Conservation (phyloP, 2,329 filamentous ascomycete genomes). For the Hymenotorrendiella dingleyae region DNA sequence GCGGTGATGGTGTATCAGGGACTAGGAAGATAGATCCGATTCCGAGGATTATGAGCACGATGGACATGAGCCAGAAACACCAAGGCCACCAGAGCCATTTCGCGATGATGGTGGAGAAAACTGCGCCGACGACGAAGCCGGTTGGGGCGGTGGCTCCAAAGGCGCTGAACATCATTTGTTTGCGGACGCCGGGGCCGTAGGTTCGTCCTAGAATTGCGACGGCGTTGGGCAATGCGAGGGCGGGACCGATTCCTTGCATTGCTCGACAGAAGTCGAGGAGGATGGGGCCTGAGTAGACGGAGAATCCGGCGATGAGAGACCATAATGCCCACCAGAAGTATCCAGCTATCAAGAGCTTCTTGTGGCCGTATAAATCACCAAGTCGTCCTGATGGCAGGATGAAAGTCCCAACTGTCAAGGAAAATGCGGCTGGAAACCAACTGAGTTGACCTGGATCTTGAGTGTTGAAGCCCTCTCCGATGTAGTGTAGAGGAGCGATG, state of each 20-base stretch:
- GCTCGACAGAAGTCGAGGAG: conserved; percentile 44
- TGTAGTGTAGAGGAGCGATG: conserved; percentile 41
- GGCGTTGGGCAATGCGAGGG: conserved; percentile 44
- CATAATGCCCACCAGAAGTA: conserved; percentile 32
- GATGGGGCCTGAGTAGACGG: conserved; percentile 8
- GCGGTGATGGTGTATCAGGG: conserved; percentile 29
- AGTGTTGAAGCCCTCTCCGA: conserved; percentile 40
- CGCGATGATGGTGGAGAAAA: conserved; percentile 36
- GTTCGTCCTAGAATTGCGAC: conserved; percentile 43
- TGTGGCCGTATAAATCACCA: conserved; percentile 47
- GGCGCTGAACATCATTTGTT: conserved; percentile 39
- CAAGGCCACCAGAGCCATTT: conserved; percentile 44
- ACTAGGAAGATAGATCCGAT: conserved; percentile 34
- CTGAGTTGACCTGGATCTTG: conserved; percentile 39
- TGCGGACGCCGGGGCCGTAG: conserved; percentile 39
- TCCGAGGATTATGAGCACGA: conserved; percentile 34
- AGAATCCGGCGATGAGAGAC: conserved; percentile 19
- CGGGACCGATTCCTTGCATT: conserved; percentile 47
- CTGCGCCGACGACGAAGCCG: conserved; percentile 37
- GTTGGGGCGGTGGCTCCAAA: conserved; percentile 42
- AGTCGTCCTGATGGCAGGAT: conserved; percentile 46
- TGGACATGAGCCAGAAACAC: conserved; percentile 41
- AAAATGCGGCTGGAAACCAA: conserved; percentile 54
- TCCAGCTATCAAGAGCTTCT: conserved; percentile 40
- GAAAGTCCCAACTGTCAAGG: conserved; percentile 45